Conservation (phyloP, 257 asterid genomes). For the Solanum tacnaense region DNA sequence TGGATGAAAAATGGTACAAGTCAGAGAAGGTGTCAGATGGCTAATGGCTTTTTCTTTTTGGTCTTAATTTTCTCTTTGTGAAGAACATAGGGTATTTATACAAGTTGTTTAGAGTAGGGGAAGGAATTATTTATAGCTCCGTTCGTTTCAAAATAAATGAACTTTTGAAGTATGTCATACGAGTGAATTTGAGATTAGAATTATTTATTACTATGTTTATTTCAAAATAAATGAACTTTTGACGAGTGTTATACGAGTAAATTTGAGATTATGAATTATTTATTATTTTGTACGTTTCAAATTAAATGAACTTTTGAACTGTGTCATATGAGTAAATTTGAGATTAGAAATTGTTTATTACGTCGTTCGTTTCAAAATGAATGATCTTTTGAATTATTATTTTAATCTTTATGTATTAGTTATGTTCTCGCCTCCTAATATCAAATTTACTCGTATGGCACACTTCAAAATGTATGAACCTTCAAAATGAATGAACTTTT, state of each 20-base stretch:
- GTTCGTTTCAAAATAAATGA: background rate
- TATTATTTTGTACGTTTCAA: background rate
- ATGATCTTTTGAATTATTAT: too few species aligned
- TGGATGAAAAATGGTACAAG: constrained; percentile 15
- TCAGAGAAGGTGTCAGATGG: constrained; percentile 39
- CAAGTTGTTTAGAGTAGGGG: background rate
- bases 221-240: too few species aligned
- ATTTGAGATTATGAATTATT: too few species aligned
- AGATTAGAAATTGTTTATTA: background rate
- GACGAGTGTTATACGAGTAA: background rate
- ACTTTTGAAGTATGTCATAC: background rate
- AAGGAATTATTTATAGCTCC: background rate
- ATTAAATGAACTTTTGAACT: background rate
- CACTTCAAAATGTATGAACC: background rate
- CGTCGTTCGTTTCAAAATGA: background rate
- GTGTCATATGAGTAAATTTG: background rate
- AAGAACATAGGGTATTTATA: background rate
- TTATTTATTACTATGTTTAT: too few species aligned
- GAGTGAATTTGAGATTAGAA: too few species aligned
- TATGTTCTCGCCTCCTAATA: too few species aligned
- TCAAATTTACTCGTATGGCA: background rate
- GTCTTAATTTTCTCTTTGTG: background rate
- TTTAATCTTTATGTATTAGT: too few species aligned
- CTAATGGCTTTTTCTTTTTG: background rate
- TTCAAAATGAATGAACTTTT: too few species aligned